These are phyloP conservation scores for Aspergillus sp. DNA, from an alignment of 2,329 filamentous ascomycete species.

Conservation along the genomic window DNA sequence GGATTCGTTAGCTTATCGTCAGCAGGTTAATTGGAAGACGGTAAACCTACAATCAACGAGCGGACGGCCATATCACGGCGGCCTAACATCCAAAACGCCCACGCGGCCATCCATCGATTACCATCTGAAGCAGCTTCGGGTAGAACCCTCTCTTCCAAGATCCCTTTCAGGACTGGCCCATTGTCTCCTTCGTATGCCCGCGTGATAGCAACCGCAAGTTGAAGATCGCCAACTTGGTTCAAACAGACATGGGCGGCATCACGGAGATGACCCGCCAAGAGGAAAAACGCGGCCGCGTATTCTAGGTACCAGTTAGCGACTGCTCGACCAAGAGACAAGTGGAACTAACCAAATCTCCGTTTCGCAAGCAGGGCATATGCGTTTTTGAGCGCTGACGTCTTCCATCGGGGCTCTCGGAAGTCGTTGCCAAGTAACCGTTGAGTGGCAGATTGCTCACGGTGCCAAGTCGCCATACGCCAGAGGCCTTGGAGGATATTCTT, in stretches of 20 bases:
- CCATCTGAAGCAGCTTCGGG: conserved; percentile 68
- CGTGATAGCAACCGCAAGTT: conserved; percentile 80
- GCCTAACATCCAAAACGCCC: conserved; percentile 89
- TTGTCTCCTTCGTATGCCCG: conserved; percentile 82
- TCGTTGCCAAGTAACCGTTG: conserved; percentile 78
- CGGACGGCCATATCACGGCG: conserved; percentile 76
- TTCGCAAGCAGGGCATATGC: conserved; percentile 91
- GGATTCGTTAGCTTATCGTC: background rate
- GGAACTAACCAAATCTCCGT: conserved; percentile 63
- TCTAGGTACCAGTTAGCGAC: conserved; percentile 43
- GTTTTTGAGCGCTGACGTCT: conserved; percentile 84
- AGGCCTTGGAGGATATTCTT: conserved; percentile 83
- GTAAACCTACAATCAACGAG: conserved; percentile 60
- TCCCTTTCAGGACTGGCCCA: conserved; percentile 60
- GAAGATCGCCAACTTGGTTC: conserved; percentile 78
- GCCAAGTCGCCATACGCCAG: conserved; percentile 90
- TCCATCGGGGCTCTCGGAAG: conserved; percentile 80
- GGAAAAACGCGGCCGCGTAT: conserved; percentile 92
- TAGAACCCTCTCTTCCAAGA: conserved; percentile 74
- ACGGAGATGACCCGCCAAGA: conserved; percentile 74
- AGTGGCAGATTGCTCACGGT: conserved; percentile 75
- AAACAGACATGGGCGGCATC: conserved; percentile 82
- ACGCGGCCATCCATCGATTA: conserved; percentile 88
- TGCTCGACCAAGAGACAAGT: background rate
- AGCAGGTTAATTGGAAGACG: conserved; percentile 1